Evolutionary conservation across 129 eudicot species (phyloP).

Genomic region (Saposhnikovia divaricata): DNA sequence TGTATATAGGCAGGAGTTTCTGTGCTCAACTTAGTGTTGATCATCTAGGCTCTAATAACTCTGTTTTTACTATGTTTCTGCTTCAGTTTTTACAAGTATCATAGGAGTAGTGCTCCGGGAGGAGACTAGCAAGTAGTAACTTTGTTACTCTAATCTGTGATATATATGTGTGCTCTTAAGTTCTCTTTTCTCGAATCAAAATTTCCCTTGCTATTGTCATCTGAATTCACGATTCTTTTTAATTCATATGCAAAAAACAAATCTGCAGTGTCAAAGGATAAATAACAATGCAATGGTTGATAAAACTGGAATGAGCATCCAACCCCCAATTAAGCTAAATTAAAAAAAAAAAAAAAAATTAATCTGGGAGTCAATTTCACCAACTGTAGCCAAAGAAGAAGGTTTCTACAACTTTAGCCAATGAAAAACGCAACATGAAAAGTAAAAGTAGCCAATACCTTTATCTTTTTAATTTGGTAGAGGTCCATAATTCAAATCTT

Average conservation of each 20-base stretch:
- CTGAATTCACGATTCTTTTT: neutral
- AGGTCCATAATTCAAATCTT: neutral
- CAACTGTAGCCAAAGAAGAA: neutral
- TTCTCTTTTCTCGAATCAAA: neutral
- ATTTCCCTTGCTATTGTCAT: neutral
- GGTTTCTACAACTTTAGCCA: neutral
- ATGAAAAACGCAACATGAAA: neutral
- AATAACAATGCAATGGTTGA: neutral
- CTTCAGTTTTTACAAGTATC: neutral
- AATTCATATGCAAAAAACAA: neutral
- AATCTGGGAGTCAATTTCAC: neutral
- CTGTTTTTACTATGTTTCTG: neutral
- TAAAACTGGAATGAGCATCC: neutral
- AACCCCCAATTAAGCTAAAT: neutral
- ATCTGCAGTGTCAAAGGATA: neutral
- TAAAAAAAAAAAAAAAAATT: neutral
- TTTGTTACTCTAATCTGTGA: neutral
- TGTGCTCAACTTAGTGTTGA: neutral
- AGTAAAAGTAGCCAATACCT: slow-evolving; percentile 1
- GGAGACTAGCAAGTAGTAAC: neutral
- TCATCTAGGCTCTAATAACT: slow-evolving; percentile 7
- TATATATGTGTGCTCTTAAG: slow-evolving; percentile 1
- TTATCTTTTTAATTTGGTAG: neutral
- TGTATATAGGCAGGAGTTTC: slow-evolving; percentile 6
- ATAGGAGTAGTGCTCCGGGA: neutral